Evolutionary conservation across 2,329 filamentous ascomycete species (phyloP), one percentile per base, ranked within the genome.

Genomic region (Neurospora sp.): DNA sequence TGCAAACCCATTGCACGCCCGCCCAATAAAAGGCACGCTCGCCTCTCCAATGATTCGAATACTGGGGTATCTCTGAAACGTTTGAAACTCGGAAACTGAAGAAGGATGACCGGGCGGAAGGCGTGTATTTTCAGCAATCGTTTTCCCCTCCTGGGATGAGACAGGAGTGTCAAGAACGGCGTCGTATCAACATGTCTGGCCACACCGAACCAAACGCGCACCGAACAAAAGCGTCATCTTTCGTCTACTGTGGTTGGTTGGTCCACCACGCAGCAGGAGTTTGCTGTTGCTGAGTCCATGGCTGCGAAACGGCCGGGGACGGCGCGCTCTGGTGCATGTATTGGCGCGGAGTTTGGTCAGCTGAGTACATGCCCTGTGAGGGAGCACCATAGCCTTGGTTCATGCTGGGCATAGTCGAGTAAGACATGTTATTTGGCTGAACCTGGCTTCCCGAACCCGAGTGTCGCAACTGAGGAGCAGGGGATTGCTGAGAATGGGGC

Each of bases 251-350:
- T 72, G 83, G 83, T 72, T 83, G 82, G 70, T 82, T 83, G 8
- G 82, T 74, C 85, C 85, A 87, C 84, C 86, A 87, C 75, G 86
- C 82, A 69, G 86, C 84, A 1, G 88, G 84, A 8, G 87, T 85
- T 33, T 57, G 46, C 70, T 89, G 88, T 74, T 89, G 88, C 74
- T 90, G 88, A 8, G 77, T 75, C 78, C 78, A 88, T 4, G 81
- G 77, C 72, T 87, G 86, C 2, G 83, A 83, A 28, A 83, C 83
- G 6, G 84, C 81, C 11, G 85, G 84, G 6, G 81, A 80, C 4
- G 88, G 79, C 74, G 85, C 80, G 79, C 85, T 81, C 80, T 89
- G 84, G 75, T 90, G 88, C 87, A 93, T 86, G 81, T 90, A 91
- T 76, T 89, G 86, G 68, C 88, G 83, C 4, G 87, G 85, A 1